Conservation (phyloP, 1,284 basidiomycete genomes). For the Ceratobasidium sp. region DNA sequence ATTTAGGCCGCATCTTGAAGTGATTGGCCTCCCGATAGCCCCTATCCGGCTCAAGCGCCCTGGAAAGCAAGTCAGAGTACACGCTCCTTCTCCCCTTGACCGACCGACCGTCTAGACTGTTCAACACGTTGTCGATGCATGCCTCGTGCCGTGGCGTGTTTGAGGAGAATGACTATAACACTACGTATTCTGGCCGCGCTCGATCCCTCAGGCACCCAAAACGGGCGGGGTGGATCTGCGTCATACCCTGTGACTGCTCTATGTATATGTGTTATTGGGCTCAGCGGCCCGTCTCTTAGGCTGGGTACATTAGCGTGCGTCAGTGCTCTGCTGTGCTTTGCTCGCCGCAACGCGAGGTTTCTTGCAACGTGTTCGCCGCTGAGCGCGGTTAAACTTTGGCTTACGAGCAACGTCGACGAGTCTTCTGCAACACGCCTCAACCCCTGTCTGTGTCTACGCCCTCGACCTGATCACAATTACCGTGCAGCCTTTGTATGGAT, state of each 20-base stretch:
- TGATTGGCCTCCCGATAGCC: constrained; percentile 20
- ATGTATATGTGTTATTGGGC: neutral
- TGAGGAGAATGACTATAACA: constrained; percentile 23
- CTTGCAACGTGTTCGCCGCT: constrained; percentile 23
- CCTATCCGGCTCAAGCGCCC: constrained; percentile 32
- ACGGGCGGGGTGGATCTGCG: constrained; percentile 3
- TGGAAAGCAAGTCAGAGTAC: constrained; percentile 11
- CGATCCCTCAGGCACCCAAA: constrained; percentile 26
- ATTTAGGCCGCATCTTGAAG: constrained; percentile 15
- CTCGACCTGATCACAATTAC: constrained; percentile 6
- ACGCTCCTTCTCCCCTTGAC: neutral
- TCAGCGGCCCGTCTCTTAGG: neutral
- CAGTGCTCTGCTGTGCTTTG: constrained; percentile 16
- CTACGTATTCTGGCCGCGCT: constrained; percentile 32
- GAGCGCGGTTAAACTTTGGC: constrained; percentile 3
- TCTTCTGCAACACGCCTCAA: neutral
- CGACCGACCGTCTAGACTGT: constrained; percentile 12
- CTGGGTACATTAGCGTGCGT: neutral
- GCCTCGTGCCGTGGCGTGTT: constrained; percentile 33
- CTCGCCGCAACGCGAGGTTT: neutral
- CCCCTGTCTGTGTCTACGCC: neutral
- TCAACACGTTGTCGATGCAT: constrained; percentile 30
- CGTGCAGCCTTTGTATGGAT: constrained; percentile 20
- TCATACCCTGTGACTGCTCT: constrained; percentile 23
- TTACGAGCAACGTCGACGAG: neutral